These are phyloP conservation scores for Fusarium ramigenum DNA, from an alignment of 2,329 filamentous ascomycete species.

Conservation along the genomic window DNA sequence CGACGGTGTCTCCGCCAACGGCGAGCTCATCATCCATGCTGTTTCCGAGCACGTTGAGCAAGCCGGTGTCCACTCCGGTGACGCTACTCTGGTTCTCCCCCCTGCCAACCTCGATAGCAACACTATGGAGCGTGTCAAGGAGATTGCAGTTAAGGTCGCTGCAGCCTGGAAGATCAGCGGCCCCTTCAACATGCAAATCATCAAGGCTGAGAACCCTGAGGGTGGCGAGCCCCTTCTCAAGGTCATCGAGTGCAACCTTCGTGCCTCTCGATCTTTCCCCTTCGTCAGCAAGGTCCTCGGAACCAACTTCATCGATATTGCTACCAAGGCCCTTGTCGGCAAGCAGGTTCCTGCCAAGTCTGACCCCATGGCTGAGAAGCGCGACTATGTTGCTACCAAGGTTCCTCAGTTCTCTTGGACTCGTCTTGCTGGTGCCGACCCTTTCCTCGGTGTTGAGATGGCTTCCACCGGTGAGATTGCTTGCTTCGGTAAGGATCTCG, in stretches of 20 bases:
- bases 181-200: slow-evolving; percentile 99
- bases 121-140: slow-evolving; percentile 89
- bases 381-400: slow-evolving; percentile 95
- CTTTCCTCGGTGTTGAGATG: slow-evolving; percentile 99
- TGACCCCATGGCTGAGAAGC: slow-evolving; percentile 89
- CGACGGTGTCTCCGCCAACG: slow-evolving; percentile 87
- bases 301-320: slow-evolving; percentile 95
- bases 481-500: slow-evolving; percentile 94
- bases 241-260: slow-evolving; percentile 98
- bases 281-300: slow-evolving; percentile 98
- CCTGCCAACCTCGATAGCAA: slow-evolving; percentile 80
- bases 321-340: slow-evolving; percentile 90
- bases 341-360: slow-evolving; percentile 83
- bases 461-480: slow-evolving; percentile 96
- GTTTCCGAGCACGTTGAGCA: slow-evolving; percentile 97
- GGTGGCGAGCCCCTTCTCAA: slow-evolving; percentile 82
- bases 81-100: slow-evolving; percentile 92
- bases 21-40: slow-evolving; percentile 89
- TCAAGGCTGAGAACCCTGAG: slow-evolving; percentile 84
- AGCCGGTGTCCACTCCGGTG: slow-evolving; percentile 97
- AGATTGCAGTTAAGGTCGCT: slow-evolving; percentile 94
- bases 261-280: slow-evolving; percentile 96
- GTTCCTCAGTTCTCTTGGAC: slow-evolving; percentile 99
- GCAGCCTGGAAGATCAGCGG: slow-evolving; percentile 97
- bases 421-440: slow-evolving; percentile 93